These are phyloP conservation scores for Sapria himalayana DNA, from an alignment of 345 rosid genomes.

Conservation along the genomic window DNA sequence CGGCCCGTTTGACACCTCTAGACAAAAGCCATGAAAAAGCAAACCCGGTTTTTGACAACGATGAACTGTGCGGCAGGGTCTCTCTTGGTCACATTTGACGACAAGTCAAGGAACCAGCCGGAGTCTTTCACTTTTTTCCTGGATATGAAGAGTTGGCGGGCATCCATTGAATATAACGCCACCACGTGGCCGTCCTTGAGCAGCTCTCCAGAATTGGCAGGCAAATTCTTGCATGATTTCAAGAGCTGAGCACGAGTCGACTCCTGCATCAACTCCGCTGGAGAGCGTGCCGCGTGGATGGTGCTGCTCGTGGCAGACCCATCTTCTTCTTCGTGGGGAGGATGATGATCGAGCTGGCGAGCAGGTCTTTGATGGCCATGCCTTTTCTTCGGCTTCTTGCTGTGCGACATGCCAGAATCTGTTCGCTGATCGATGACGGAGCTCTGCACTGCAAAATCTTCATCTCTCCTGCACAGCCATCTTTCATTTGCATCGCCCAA, in stretches of 20 bases:
- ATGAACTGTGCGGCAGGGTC: conserved; percentile 99
- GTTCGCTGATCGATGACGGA: conserved; percentile 27
- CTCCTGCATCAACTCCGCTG: conserved; percentile 41
- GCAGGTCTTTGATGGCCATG: conserved; percentile 47
- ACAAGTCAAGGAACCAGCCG: conserved; percentile 83
- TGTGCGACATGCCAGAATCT: conserved; percentile 31
- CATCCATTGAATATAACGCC: conserved; percentile 69
- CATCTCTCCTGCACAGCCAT: conserved; percentile 19
- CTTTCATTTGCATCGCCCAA: conserved; percentile 27
- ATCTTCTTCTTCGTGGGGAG: conserved; percentile 51
- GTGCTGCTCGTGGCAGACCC: conserved; percentile 78
- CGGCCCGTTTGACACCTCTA: too few species aligned
- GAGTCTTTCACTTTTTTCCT: conserved; percentile 92
- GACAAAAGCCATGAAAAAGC: too few species aligned
- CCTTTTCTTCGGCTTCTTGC: conserved; percentile 84
- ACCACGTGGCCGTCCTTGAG: conserved; percentile 81
- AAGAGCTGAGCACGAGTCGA: conserved; percentile 26
- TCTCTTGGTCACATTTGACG: conserved; percentile 77
- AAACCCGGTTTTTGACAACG: conserved; percentile 76
- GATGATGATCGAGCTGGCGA: conserved; percentile 42
- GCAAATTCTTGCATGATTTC: conserved; percentile 31
- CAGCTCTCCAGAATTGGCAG: conserved; percentile 32
- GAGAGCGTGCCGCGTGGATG: conserved; percentile 59
- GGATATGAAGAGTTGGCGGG: conserved; percentile 52
- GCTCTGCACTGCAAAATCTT: conserved; percentile 22